Percentiles rank a stretch among this genome's conserved stretches.
Evolutionary conservation across 495 filamentous ascomycete species (phyloP).

Genomic region (Durotheca rogersii): DNA sequence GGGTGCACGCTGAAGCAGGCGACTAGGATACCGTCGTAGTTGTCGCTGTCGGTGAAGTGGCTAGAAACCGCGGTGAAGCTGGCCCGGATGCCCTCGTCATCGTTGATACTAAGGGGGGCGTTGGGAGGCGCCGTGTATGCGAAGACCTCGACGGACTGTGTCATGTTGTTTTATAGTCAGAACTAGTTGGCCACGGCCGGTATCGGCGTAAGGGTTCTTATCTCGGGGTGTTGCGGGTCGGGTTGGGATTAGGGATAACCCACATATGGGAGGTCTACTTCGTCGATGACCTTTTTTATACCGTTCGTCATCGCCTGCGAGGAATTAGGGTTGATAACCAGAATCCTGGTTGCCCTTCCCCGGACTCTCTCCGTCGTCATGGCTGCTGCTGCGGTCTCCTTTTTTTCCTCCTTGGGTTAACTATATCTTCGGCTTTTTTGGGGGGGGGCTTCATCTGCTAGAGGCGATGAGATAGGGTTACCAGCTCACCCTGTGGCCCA

Average conservation of each 20-base stretch:
- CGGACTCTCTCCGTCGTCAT: conserved; percentile 37
- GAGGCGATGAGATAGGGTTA: too few species aligned
- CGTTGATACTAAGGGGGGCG: conserved; percentile 64
- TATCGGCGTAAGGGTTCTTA: too few species aligned
- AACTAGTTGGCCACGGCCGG: too few species aligned
- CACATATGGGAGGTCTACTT: conserved; percentile 52
- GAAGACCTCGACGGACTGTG: conserved; percentile 45
- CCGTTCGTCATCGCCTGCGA: conserved; percentile 77
- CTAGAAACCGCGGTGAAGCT: conserved; percentile 57
- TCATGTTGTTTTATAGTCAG: too few species aligned
- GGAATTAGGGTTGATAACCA: conserved; percentile 92
- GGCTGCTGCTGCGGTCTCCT: too few species aligned
- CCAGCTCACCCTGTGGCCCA: too few species aligned
- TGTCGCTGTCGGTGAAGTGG: conserved; percentile 39
- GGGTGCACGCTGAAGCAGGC: conserved; percentile 91
- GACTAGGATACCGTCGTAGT: conserved; percentile 76
- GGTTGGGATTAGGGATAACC: conserved; percentile 6
- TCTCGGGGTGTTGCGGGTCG: not conserved
- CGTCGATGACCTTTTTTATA: conserved; percentile 62
- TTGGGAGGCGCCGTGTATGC: conserved; percentile 55
- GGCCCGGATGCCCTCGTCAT: conserved; percentile 54
- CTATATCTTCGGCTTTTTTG: too few species aligned
- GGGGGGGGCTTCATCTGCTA: too few species aligned
- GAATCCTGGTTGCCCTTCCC: conserved; percentile 51
- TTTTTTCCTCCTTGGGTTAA: too few species aligned